Percentiles rank a stretch among this genome's conserved stretches.
Conservation (phyloP, 2,329 filamentous ascomycete genomes). For the Tolypocladium nubicola region DNA sequence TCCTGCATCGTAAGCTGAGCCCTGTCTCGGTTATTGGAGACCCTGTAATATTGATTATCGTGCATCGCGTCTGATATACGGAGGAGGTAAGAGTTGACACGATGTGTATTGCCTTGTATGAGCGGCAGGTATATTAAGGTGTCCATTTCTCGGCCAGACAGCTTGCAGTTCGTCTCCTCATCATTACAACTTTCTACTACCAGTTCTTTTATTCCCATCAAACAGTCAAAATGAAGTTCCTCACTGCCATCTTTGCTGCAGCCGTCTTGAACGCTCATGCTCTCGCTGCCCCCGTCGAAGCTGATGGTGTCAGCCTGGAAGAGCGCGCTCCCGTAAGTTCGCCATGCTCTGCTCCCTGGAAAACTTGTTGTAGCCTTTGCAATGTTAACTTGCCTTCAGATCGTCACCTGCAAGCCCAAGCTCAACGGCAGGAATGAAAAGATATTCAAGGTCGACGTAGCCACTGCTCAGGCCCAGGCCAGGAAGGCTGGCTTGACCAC, state of each 20-base stretch:
- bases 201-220: neutral
- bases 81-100: neutral
- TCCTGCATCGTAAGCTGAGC: neutral
- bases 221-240: constrained; percentile 1
- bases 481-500: constrained; percentile 1
- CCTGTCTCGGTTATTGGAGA: neutral
- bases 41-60: neutral
- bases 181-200: neutral
- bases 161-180: neutral
- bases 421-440: constrained; percentile 1
- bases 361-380: too few species aligned
- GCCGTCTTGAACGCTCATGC: neutral
- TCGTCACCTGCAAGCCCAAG: constrained; percentile 1
- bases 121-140: neutral
- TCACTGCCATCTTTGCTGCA: neutral
- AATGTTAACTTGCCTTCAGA: neutral
- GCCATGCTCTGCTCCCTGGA: neutral
- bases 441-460: neutral
- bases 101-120: neutral
- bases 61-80: too few species aligned
- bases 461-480: neutral
- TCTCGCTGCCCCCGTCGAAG: neutral
- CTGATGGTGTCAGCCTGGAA: neutral
- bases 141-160: neutral
- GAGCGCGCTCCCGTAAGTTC: neutral